Evolutionary conservation across 257 asterid species (phyloP).

Genomic region (Voacanga thouarsii): DNA sequence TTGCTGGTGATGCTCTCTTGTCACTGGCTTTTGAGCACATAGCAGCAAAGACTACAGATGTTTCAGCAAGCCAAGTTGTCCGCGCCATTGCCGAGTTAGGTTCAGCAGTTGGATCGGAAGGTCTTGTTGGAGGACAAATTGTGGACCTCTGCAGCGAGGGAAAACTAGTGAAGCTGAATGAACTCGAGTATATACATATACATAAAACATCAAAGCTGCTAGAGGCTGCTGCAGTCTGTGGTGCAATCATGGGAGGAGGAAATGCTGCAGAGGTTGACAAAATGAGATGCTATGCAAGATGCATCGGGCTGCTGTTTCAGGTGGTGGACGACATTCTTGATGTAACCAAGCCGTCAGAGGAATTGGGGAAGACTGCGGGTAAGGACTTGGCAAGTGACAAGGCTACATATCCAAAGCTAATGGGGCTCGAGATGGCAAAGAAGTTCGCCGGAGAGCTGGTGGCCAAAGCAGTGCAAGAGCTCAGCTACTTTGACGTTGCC

Average conservation of each 20-base stretch:
- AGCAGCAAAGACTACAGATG: constrained; percentile 39
- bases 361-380: constrained; percentile 70
- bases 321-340: constrained; percentile 77
- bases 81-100: constrained; percentile 53
- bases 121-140: constrained; percentile 66
- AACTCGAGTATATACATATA: constrained; percentile 58
- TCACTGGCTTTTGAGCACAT: constrained; percentile 58
- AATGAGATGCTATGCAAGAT: constrained; percentile 53
- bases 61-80: constrained; percentile 29
- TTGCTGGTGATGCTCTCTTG: constrained; percentile 65
- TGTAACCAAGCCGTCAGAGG: constrained; percentile 48
- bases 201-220: constrained; percentile 66
- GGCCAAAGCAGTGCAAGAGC: constrained; percentile 55
- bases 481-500: constrained; percentile 40
- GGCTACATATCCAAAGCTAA: constrained; percentile 64
- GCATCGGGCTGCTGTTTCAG: constrained; percentile 62
- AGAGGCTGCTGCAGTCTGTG: constrained; percentile 73
- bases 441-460: constrained; percentile 42
- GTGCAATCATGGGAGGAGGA: constrained; percentile 74
- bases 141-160: constrained; percentile 59
- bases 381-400: constrained; percentile 50
- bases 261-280: constrained; percentile 43
- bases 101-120: constrained; percentile 51
- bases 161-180: constrained; percentile 37
- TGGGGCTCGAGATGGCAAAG: constrained; percentile 59